These are phyloP conservation scores for Primulina tabacum DNA, from an alignment of 257 asterid species.

Conservation along the genomic window DNA sequence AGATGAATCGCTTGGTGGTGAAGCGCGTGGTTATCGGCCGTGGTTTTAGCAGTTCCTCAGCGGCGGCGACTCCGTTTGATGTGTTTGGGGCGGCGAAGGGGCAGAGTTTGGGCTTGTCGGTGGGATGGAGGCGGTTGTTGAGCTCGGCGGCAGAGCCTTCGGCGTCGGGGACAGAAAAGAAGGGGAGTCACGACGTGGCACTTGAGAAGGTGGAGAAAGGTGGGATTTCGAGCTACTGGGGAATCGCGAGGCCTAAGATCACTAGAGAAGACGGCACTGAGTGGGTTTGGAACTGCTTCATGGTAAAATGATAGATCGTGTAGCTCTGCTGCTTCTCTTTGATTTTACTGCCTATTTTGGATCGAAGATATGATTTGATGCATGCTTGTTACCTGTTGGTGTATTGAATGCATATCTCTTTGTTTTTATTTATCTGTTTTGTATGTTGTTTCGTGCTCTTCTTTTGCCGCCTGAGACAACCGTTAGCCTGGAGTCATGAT, in stretches of 20 bases:
- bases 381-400: neutral
- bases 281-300: conserved; percentile 97
- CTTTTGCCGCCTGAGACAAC: neutral
- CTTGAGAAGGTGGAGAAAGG: conserved; percentile 36
- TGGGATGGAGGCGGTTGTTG: conserved; percentile 52
- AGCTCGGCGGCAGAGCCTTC: conserved; percentile 46
- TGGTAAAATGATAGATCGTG: conserved; percentile 42
- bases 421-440: neutral
- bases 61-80: conserved; percentile 30
- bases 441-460: neutral
- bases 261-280: conserved; percentile 74
- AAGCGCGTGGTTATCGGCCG: conserved; percentile 22
- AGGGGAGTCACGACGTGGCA: conserved; percentile 27
- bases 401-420: conserved; percentile 4
- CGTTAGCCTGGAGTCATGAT: neutral
- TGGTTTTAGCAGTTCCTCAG: conserved; percentile 25
- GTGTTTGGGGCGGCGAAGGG: conserved; percentile 26
- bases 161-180: conserved; percentile 34
- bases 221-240: conserved; percentile 83
- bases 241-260: conserved; percentile 53
- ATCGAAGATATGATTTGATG: neutral
- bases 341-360: neutral
- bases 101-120: conserved; percentile 33
- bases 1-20: conserved; percentile 50
- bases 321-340: neutral